These are phyloP conservation scores for Phytopythium sindhum DNA, from an alignment of 352 stramenopile genomes.

Conservation along the genomic window DNA sequence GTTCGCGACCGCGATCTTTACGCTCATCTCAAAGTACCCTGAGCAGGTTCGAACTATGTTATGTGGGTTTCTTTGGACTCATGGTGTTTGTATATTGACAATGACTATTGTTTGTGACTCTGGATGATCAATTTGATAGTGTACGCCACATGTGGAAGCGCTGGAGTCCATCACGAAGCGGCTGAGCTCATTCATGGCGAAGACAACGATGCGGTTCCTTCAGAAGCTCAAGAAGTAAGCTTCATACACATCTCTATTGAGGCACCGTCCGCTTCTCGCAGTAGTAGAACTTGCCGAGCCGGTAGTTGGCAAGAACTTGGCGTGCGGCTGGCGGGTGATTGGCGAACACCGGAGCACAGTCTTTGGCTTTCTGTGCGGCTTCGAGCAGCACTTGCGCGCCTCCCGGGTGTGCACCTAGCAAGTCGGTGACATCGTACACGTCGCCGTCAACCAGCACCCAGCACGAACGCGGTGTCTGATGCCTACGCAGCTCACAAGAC, in stretches of 20 bases:
- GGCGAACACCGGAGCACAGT: constrained; percentile 52
- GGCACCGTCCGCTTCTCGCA: constrained; percentile 44
- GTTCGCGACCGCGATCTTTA: constrained; percentile 66
- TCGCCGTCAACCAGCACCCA: constrained; percentile 88
- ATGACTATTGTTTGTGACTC: neutral
- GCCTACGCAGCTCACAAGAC: constrained; percentile 85
- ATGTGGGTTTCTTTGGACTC: neutral
- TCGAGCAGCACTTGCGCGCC: constrained; percentile 66
- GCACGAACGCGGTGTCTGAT: constrained; percentile 77
- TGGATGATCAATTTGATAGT: constrained; percentile 15
- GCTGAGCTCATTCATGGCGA: constrained; percentile 57
- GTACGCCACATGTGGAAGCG: constrained; percentile 32
- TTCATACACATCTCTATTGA: constrained; percentile 7
- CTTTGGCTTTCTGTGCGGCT: constrained; percentile 41
- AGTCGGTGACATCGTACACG: constrained; percentile 91
- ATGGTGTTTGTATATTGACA: neutral
- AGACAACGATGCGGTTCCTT: constrained; percentile 62
- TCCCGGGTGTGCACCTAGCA: constrained; percentile 86
- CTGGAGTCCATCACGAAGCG: constrained; percentile 40
- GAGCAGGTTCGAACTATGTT: constrained; percentile 18
- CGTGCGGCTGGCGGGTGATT: constrained; percentile 44
- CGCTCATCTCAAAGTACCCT: constrained; percentile 58
- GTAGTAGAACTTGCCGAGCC: constrained; percentile 57
- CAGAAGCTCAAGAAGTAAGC: constrained; percentile 45
- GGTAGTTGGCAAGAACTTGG: constrained; percentile 52